Evolutionary conservation across 805 yeast genomes (phyloP).

Genomic region (Tetrapisispora arboricola): DNA sequence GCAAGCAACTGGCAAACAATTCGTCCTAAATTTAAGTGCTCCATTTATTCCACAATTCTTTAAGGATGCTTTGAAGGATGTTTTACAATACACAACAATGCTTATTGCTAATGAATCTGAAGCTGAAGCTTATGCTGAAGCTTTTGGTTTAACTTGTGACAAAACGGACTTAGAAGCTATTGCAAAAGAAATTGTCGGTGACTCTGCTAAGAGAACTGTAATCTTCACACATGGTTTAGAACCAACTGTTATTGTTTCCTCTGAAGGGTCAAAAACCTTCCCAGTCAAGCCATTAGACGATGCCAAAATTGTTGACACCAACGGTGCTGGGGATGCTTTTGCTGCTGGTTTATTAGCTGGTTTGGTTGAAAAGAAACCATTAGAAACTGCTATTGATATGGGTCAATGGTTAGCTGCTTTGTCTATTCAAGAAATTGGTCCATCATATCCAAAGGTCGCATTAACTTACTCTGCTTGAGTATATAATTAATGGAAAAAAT

Average conservation of each 20-base stretch:
- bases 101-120: constrained; percentile 95
- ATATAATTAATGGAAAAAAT: no score
- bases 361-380: constrained; percentile 58
- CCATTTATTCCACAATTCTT: constrained; percentile 95
- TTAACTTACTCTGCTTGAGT: constrained; percentile 32
- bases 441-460: constrained; percentile 59
- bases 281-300: constrained; percentile 65
- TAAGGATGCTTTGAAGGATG: constrained; percentile 76
- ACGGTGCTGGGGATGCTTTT: constrained; percentile 98
- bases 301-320: constrained; percentile 73
- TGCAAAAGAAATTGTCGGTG: constrained; percentile 55
- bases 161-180: constrained; percentile 56
- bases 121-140: constrained; percentile 87
- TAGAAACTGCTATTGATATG: constrained; percentile 55
- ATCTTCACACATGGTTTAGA: constrained; percentile 93
- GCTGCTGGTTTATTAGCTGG: constrained; percentile 95
- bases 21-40: constrained; percentile 83
- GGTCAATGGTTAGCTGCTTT: constrained; percentile 96
- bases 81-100: constrained; percentile 79
- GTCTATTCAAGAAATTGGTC: constrained; percentile 89
- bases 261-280: constrained; percentile 42
- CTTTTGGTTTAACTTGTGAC: constrained; percentile 49
- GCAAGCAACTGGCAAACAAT: constrained; percentile 65
- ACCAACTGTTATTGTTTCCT: constrained; percentile 70
- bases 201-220: constrained; percentile 76